Evolutionary conservation across 2,329 filamentous ascomycete species (phyloP), one percentile per base, ranked within the genome.

Genomic region (Emergomyces pasteurianus): DNA sequence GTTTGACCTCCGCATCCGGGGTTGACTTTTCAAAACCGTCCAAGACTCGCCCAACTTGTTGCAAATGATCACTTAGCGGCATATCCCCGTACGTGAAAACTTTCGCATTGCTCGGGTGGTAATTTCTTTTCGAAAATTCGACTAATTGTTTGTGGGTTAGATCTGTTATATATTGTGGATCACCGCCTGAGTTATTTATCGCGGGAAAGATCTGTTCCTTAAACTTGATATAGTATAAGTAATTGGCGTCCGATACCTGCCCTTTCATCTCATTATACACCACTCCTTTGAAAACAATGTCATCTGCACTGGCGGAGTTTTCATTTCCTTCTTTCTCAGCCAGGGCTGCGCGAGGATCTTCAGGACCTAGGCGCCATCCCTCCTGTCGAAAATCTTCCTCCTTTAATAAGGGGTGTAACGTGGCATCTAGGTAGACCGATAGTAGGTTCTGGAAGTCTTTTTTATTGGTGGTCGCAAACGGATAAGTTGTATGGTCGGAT

Each of bases 191-290:
- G 77, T 99, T 97, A 77, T 99, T 89, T 73, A 99, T 88, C 43
- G 88, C 87, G 0, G 94, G 94, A 71, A 95, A 94, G 59, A 99
- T 90, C 72, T 94, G 88, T 68, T 97, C 91, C 71, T 95, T 90
- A 75, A 95, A 99, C 59, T 88, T 84, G 66, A 96, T 95, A 73
- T 96, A 97, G 78, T 90, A 99, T 0, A 97, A 79, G 69, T 99
- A 99, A 66, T 90, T 90, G 7, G 92, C 91, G 73, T 99, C 94
- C 1, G 94, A 97, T 86, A 97, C 95, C 71, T 96, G 92, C 0
- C 94, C 94, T 77, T 99, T 99, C 94, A 99, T 99, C 78, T 99
- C 94, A 70, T 99, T 99, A 78, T 97, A 97, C 0, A 97, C 92
- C 1, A 97, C 94, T 31, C 92, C 92, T 77, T 97, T 97, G 81